Evolutionary conservation across 2,329 filamentous ascomycete genomes (phyloP).

Genomic region (Penicillium verrucosum): DNA sequence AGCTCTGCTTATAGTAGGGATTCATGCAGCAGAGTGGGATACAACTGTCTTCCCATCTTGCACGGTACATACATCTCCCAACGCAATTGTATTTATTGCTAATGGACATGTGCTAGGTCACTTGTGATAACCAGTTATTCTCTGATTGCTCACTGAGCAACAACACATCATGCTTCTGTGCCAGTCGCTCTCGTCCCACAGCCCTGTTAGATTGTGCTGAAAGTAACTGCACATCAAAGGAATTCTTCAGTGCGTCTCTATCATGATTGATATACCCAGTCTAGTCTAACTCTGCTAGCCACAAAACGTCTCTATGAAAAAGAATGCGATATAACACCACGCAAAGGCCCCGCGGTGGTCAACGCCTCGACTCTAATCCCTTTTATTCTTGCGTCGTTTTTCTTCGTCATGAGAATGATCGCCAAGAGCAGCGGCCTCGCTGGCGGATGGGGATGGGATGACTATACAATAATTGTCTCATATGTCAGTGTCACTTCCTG

Average conservation of each 20-base stretch:
- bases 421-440: constrained; percentile 15
- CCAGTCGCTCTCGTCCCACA: neutral
- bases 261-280: neutral
- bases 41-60: constrained; percentile 10
- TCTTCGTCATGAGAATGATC: constrained; percentile 15
- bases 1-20: constrained; percentile 3
- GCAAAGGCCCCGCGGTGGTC: neutral
- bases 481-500: constrained; percentile 8
- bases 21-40: neutral
- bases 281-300: constrained; percentile 5
- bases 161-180: constrained; percentile 13
- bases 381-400: constrained; percentile 15
- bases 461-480: constrained; percentile 21
- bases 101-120: neutral
- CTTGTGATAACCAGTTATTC: constrained; percentile 7
- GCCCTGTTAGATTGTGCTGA: constrained; percentile 7
- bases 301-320: constrained; percentile 13
- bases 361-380: constrained; percentile 11
- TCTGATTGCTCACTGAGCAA: constrained; percentile 12
- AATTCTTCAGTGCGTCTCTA: constrained; percentile 15
- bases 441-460: constrained; percentile 21
- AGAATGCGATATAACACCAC: constrained; percentile 12
- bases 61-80: neutral
- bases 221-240: constrained; percentile 14
- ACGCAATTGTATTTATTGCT: neutral